Percentiles rank a stretch among this genome's conserved stretches.
Conservation (phyloP, 805 yeast species). For the Zygoascus tannicola region DNA sequence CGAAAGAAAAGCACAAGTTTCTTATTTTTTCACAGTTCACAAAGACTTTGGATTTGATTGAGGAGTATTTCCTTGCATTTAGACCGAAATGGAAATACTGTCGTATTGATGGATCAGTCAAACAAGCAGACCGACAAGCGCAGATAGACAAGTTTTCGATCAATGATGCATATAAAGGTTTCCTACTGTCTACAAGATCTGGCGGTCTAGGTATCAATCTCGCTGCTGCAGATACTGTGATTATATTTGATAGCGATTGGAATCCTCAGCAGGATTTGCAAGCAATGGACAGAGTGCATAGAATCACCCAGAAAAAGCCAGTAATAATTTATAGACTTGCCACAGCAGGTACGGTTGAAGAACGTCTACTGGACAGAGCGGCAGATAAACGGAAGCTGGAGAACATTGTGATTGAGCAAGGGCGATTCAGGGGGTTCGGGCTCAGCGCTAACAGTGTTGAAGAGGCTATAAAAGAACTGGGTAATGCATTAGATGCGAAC, state of each 20-base stretch:
- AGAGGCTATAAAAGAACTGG: slow-evolving; percentile 4
- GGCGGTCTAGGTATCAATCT: slow-evolving; percentile 92
- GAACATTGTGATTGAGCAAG: slow-evolving; percentile 61
- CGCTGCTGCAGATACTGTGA: slow-evolving; percentile 80
- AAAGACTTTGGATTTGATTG: slow-evolving; percentile 66
- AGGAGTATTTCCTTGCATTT: slow-evolving; percentile 59
- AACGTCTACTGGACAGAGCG: slow-evolving; percentile 67
- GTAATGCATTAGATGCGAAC: neutral
- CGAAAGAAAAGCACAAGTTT: slow-evolving; percentile 51
- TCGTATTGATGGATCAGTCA: slow-evolving; percentile 69
- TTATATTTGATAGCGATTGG: slow-evolving; percentile 91
- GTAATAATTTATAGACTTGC: slow-evolving; percentile 75
- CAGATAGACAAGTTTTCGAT: slow-evolving; percentile 47
- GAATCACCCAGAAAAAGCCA: slow-evolving; percentile 84
- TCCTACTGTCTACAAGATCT: slow-evolving; percentile 80
- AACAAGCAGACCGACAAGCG: slow-evolving; percentile 55
- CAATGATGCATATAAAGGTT: slow-evolving; percentile 36
- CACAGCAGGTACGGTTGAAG: slow-evolving; percentile 73
- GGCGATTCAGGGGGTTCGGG: slow-evolving; percentile 30
- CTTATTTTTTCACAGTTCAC: slow-evolving; percentile 85
- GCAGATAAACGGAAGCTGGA: slow-evolving; percentile 73
- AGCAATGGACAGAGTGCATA: slow-evolving; percentile 91
- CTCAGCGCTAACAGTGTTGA: slow-evolving; percentile 2
- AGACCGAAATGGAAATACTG: slow-evolving; percentile 36
- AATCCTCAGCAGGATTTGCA: slow-evolving; percentile 95